phyloP scores from a whole-genome alignment of 495 filamentous ascomycete species.

The Annulohypoxylon maeteangense region DNA sequence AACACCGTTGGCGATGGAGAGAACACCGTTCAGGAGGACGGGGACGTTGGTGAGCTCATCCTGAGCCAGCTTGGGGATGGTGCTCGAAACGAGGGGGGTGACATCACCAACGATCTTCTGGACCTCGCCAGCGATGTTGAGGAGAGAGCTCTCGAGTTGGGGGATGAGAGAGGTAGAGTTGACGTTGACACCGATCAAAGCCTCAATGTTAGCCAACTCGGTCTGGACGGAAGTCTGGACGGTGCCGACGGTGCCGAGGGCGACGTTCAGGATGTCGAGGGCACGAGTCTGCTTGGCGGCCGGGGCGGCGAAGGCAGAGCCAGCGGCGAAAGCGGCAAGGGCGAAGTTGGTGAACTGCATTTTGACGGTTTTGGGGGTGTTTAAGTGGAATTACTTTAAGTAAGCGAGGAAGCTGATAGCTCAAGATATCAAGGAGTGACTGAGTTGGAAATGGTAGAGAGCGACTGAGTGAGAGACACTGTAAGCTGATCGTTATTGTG shows the following conservation, averaged over 20 bases:
- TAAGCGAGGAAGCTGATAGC: constrained; percentile 34
- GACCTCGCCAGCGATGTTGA: constrained; percentile 27
- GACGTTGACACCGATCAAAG: constrained; percentile 11
- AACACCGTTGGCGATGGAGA: constrained; percentile 29
- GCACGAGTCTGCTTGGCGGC: constrained; percentile 24
- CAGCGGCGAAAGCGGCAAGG: constrained; percentile 42
- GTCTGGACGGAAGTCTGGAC: constrained; percentile 28
- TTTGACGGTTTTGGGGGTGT: constrained; percentile 22
- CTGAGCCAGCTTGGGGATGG: constrained; percentile 14
- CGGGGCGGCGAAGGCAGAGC: constrained; percentile 46
- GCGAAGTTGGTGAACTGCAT: constrained; percentile 48
- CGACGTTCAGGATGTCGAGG: constrained; percentile 22
- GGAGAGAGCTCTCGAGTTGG: constrained; percentile 37
- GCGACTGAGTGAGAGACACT: constrained; percentile 42
- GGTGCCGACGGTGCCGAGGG: constrained; percentile 13
- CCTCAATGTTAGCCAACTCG: constrained; percentile 13
- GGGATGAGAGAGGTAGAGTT: constrained; percentile 21
- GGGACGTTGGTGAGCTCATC: constrained; percentile 35
- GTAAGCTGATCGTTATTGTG: constrained; percentile 39
- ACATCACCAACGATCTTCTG: constrained; percentile 31
- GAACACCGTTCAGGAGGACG: constrained; percentile 23
- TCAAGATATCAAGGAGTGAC: constrained; percentile 43
- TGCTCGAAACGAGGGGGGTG: constrained; percentile 20
- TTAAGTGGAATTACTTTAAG: constrained; percentile 13
- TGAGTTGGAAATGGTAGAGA: constrained; percentile 43